These are phyloP conservation scores for Sporothrix luriei DNA, from an alignment of 2,329 filamentous ascomycete genomes.

Conservation along the genomic window DNA sequence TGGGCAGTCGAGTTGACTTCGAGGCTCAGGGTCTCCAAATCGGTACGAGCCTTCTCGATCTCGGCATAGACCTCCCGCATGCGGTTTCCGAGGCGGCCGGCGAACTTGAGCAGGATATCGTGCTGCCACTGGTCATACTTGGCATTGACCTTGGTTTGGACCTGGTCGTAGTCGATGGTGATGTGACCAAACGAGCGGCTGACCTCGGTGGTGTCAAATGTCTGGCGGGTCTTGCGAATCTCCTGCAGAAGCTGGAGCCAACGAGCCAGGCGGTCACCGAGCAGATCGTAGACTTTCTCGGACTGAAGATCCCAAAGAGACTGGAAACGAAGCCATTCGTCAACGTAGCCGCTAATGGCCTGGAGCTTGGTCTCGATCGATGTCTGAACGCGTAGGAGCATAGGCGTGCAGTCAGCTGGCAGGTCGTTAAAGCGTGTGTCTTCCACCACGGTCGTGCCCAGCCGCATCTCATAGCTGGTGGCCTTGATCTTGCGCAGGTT, in stretches of 20 bases:
- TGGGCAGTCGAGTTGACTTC: constrained; percentile 95
- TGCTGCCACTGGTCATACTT: constrained; percentile 99
- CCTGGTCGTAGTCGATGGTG: constrained; percentile 96
- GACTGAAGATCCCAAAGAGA: constrained; percentile 97
- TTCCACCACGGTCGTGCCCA: constrained; percentile 66
- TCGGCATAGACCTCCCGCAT: constrained; percentile 93
- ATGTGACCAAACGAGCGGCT: constrained; percentile 91
- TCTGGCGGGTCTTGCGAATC: constrained; percentile 90
- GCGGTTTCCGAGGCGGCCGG: constrained; percentile 79
- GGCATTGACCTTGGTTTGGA: constrained; percentile 96
- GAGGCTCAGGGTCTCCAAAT: constrained; percentile 87
- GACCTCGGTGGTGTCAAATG: constrained; percentile 96
- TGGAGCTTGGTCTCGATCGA: constrained; percentile 81
- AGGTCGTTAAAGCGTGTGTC: constrained; percentile 80
- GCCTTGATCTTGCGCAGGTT: constrained; percentile 93
- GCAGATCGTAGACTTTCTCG: constrained; percentile 88
- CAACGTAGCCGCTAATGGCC: constrained; percentile 81
- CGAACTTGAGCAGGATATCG: constrained; percentile 93
- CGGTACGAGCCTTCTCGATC: constrained; percentile 84
- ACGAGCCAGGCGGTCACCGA: constrained; percentile 86
- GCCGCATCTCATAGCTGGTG: constrained; percentile 87
- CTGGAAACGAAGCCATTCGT: constrained; percentile 98
- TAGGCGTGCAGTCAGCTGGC: constrained; percentile 77
- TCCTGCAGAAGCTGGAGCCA: constrained; percentile 98
- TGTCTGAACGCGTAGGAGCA: constrained; percentile 77